Evolutionary conservation across 163 green algal species (phyloP), one percentile per base, ranked within the genome.

Genomic region (Scenedesmus sp.): DNA sequence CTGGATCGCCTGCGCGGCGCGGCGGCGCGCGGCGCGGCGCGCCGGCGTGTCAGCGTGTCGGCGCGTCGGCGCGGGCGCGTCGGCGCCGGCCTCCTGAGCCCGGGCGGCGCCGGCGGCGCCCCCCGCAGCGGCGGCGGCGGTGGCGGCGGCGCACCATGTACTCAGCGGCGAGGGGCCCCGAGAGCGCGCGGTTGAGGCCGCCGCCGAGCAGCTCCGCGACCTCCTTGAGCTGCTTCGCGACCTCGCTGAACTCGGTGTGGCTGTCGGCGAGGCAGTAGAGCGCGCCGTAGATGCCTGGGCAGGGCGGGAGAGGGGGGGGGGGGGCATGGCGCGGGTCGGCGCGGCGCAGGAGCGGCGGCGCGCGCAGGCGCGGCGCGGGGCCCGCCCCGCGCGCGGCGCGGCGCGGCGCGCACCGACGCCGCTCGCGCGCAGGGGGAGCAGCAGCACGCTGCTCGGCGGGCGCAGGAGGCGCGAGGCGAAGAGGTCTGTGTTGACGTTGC

Each of bases 391-490:
- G 22, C 6, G 18, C 18, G 17, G n/a, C 51, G 56, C 7, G 7
- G 39, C 39, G 7, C 39, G 10, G 7, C 11, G 54, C 66, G 53
- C 51, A 65, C 66, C 75, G 10, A 62, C 63, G 33, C 75, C 63
- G 20, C 53, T 75, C 18, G 75, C 75, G 39, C 75, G 67, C 28
- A 91, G 77, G 44, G 87, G 87, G 71, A 91, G 86, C 47, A 91
- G 79, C 24, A 91, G 79, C 56, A 88, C 87, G 42, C 67, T 84
- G 39, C 82, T 89, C 53, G 87, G 87, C 31, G 87, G 87, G 80
- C 87, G 84, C 62, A 91, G 85, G 48, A 89, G 83, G 53, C 82
- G 78, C 22, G 80, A 87, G 67, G 88, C 86, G 81, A 91, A 91
- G 45, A 91, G 86, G 65, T 91, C 87, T 0, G 78, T 82, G 45